Evolutionary conservation across 2,329 filamentous ascomycete genomes (phyloP).

Genomic region (Paecilomyces fulvus): DNA sequence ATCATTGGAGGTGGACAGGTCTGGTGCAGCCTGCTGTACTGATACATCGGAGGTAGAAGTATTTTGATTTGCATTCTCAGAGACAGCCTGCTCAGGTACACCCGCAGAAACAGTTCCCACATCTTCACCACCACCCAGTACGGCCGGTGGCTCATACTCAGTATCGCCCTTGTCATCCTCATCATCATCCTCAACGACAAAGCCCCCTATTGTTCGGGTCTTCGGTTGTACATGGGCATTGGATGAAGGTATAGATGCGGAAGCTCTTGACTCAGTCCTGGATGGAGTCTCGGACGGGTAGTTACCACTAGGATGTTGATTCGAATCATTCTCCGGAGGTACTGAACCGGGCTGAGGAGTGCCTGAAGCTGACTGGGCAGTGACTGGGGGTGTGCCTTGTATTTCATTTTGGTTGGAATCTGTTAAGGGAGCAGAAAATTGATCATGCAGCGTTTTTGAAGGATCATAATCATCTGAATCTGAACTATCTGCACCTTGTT

Average conservation of each 20-base stretch:
- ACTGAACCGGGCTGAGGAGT: constrained; percentile 14
- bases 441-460: constrained; percentile 39
- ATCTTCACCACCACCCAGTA: constrained; percentile 40
- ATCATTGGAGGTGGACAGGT: constrained; percentile 39
- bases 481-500: constrained; percentile 46
- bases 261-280: constrained; percentile 25
- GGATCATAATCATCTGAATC: constrained; percentile 50
- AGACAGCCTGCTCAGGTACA: constrained; percentile 46
- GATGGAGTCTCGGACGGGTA: constrained; percentile 25
- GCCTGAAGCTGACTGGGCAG: constrained; percentile 14
- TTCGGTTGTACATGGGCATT: constrained; percentile 30
- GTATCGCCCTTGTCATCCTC: constrained; percentile 42
- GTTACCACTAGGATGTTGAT: constrained; percentile 17
- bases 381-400: constrained; percentile 19
- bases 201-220: constrained; percentile 50
- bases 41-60: constrained; percentile 51
- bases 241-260: constrained; percentile 20
- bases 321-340: constrained; percentile 20
- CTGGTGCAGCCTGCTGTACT: constrained; percentile 50
- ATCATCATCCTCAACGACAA: constrained; percentile 56
- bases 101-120: constrained; percentile 40
- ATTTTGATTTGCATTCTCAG: constrained; percentile 49
- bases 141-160: constrained; percentile 48
- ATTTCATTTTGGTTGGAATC: constrained; percentile 20
- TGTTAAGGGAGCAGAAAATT: constrained; percentile 26